Evolutionary conservation across 2,329 filamentous ascomycete species (phyloP), one percentile per base, ranked within the genome.

Genomic region (Spiromastix sp.): DNA sequence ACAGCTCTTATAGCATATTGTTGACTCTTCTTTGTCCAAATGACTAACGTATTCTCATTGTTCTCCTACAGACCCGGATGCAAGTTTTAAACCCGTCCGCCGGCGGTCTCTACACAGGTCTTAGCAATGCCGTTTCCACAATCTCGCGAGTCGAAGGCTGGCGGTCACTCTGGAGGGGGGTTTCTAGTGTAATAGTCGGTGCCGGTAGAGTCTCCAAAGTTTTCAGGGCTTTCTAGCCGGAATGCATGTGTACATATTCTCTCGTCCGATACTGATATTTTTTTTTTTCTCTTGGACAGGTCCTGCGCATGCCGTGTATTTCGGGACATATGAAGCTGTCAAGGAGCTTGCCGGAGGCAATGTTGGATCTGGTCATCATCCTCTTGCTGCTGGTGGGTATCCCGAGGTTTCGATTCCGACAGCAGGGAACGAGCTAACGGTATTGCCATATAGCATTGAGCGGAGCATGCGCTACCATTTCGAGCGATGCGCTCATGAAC

Each of bases 401-500:
- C 29, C 21, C 21, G 7, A 24, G 21, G n/a, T 24, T 9, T 10
- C 7, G 18, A 25, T 20, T 21, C 27, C n/a, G n/a, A 7, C 21
- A 7, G 21, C 21, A 24, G 21, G 7, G 21, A 24, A n/a, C 7
- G 21, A 24, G 4, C 11, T 9, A 22, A 25, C 22, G 9, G 30
- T 26, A 30, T 13, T 9, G 5, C 13, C 4, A 19, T 29, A 5
- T 56, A 94, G 91, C 85, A 42, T 81, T 85, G 43, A 94, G 86
- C 56, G 91, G 91, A 62, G 89, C 91, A 41, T 84, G 84, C 50
- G 91, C 91, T 45, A 96, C 91, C 5, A 95, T 96, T 57, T 85
- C 89, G 22, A 95, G 87, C 59, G 91, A 98, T 68, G 91, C 91
- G 36, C 77, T 98, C 47, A 98, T 98, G 91, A 98, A 96, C 56